Conservation (phyloP, 768 basidiomycete species). For the Steccherinum ochraceum region DNA sequence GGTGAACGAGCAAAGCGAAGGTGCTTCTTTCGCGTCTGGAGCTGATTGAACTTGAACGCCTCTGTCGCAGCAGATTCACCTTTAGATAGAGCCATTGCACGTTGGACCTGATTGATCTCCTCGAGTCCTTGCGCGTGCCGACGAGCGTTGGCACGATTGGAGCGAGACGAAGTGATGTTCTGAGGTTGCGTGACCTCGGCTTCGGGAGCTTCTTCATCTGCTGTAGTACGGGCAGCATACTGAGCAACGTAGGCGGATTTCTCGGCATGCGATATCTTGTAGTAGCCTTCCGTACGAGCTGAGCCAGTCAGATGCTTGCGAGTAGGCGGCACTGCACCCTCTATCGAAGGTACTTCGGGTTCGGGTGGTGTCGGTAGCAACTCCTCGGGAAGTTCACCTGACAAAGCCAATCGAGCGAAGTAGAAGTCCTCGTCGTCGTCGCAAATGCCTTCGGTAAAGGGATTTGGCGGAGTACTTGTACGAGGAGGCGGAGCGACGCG, state of each 20-base stretch:
- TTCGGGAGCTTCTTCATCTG: conserved; percentile 34
- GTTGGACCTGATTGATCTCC: conserved; percentile 88
- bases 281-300: conserved; percentile 91
- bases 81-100: conserved; percentile 69
- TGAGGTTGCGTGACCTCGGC: conserved; percentile 41
- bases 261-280: conserved; percentile 88
- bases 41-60: conserved; percentile 97
- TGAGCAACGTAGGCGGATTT: conserved; percentile 92
- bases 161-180: conserved; percentile 70
- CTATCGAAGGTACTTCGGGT: conserved; percentile 31
- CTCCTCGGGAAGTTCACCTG: conserved; percentile 25
- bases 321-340: conserved; percentile 33
- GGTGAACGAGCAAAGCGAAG: conserved; percentile 91
- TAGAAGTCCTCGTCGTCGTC: conserved; percentile 89
- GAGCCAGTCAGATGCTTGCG: conserved; percentile 80
- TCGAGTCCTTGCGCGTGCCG: conserved; percentile 90
- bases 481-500: conserved; percentile 29
- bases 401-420: conserved; percentile 60
- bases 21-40: conserved; percentile 97
- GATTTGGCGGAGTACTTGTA: conserved; percentile 45
- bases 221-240: conserved; percentile 59
- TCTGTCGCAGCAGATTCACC: conserved; percentile 66
- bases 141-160: conserved; percentile 89
- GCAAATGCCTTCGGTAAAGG: conserved; percentile 51
- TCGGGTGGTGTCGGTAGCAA: conserved; percentile 23